Conservation (phyloP, 1,284 basidiomycete genomes). For the Sanghuangporus weigelae region DNA sequence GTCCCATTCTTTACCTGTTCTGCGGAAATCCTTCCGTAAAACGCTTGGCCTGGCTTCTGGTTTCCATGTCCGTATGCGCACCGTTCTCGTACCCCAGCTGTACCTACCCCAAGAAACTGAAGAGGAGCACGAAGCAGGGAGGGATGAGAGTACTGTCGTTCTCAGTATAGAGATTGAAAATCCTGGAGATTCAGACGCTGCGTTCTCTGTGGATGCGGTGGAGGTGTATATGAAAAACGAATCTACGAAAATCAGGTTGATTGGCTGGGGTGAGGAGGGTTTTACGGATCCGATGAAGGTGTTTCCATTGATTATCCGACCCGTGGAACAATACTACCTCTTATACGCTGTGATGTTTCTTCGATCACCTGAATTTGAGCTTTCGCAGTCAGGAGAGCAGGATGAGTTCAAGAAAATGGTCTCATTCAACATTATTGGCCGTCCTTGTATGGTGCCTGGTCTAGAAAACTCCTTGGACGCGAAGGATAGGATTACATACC, state of each 20-base stretch:
- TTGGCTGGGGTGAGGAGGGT: constrained; percentile 58
- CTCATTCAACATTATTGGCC: constrained; percentile 70
- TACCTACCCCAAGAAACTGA: constrained; percentile 38
- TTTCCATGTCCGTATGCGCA: constrained; percentile 83
- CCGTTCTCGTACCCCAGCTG: constrained; percentile 80
- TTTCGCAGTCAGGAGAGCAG: constrained; percentile 19
- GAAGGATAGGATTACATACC: constrained; percentile 36
- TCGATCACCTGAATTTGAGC: constrained; percentile 43
- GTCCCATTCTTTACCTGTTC: constrained; percentile 46
- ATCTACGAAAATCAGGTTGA: constrained; percentile 62
- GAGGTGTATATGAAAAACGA: constrained; percentile 72
- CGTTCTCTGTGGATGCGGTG: constrained; percentile 70
- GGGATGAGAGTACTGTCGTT: constrained; percentile 77
- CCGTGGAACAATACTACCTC: constrained; percentile 79
- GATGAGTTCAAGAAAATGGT: constrained; percentile 67
- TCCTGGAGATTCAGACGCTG: constrained; percentile 52
- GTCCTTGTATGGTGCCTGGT: constrained; percentile 41
- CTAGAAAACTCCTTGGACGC: constrained; percentile 4
- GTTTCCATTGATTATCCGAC: constrained; percentile 67
- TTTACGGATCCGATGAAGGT: constrained; percentile 35
- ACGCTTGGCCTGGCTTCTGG: constrained; percentile 73
- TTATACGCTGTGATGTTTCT: constrained; percentile 80
- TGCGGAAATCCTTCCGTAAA: constrained; percentile 83
- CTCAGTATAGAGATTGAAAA: constrained; percentile 86
- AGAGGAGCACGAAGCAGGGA: constrained; percentile 55